phyloP scores from a whole-genome alignment of 768 basidiomycete species.

The Tulasnella sp. region DNA sequence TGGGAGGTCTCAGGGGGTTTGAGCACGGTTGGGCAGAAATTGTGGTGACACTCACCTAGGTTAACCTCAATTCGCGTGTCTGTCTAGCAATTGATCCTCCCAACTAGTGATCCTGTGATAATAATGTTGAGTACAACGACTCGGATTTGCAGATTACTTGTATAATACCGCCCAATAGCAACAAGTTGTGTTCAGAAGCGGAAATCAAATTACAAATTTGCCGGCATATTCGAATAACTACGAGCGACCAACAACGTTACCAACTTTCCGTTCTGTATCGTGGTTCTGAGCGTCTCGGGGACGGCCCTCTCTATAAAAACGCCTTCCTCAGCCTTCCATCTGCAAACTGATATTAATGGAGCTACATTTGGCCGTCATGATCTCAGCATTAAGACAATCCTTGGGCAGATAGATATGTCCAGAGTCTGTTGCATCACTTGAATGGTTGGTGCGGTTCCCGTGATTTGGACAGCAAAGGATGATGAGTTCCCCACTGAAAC shows the following conservation, averaged over 20 bases:
- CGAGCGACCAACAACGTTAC: too few relatives aligned
- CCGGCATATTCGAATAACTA: slow-evolving; percentile 71
- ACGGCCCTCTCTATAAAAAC: slow-evolving; percentile 80
- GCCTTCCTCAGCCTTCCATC: slow-evolving; percentile 79
- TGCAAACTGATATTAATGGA: slow-evolving; percentile 84
- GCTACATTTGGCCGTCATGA: slow-evolving; percentile 89
- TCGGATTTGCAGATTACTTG: too few relatives aligned
- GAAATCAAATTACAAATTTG: too few relatives aligned
- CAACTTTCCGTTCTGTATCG: slow-evolving; percentile 66
- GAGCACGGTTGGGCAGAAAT: too few relatives aligned
- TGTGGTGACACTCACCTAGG: too few relatives aligned
- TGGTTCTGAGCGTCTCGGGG: slow-evolving; percentile 91
- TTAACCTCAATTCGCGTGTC: too few relatives aligned
- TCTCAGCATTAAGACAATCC: slow-evolving; percentile 63
- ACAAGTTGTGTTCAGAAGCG: too few relatives aligned
- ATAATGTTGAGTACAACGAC: too few relatives aligned
- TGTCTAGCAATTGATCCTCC: too few relatives aligned
- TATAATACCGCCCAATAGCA: too few relatives aligned
- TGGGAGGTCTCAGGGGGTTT: too few relatives aligned
- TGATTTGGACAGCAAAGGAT: slow-evolving; percentile 86
- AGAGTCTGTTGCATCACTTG: slow-evolving; percentile 91
- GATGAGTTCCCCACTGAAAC: slow-evolving; percentile 82
- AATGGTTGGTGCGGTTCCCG: slow-evolving; percentile 79
- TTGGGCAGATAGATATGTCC: slow-evolving; percentile 90
- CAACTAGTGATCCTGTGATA: too few relatives aligned